A percentile compares a stretch with the other conserved stretches of the same genome.
These are phyloP conservation scores for Marasmius oreades DNA, from an alignment of 1,284 basidiomycete species.

Conservation along the genomic window DNA sequence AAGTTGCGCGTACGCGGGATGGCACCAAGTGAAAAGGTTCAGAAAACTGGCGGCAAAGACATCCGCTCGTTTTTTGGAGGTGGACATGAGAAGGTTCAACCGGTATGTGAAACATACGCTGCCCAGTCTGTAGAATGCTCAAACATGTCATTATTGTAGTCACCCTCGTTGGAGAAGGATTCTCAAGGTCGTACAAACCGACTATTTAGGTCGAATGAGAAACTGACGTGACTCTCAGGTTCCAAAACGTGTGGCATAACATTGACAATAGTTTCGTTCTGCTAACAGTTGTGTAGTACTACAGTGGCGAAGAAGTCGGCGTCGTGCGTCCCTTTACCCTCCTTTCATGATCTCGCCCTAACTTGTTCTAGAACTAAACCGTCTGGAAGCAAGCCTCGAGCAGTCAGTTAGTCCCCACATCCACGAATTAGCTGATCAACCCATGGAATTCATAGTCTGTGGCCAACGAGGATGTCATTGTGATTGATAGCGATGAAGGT, in stretches of 20 bases:
- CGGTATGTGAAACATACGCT: not conserved
- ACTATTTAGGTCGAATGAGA: not conserved
- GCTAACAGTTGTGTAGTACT: not conserved
- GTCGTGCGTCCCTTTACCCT: not conserved
- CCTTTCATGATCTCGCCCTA: not conserved
- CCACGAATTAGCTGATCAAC: not conserved
- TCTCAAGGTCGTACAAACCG: not conserved
- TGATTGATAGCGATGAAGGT: conserved; percentile 14
- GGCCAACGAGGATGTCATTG: conserved; percentile 7
- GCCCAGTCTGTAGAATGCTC: not conserved
- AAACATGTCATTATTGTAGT: not conserved
- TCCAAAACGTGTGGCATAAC: not conserved
- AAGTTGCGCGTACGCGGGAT: not conserved
- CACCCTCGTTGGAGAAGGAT: not conserved
- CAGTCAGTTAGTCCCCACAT: not conserved
- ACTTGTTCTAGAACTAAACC: not conserved
- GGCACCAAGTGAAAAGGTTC: not conserved
- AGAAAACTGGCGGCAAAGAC: not conserved
- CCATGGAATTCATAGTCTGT: not conserved
- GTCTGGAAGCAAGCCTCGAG: not conserved
- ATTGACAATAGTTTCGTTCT: not conserved
- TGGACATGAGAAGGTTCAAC: not conserved
- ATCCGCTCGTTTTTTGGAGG: not conserved
- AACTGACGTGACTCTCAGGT: not conserved
- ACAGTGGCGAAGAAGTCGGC: not conserved